A percentile compares a stretch with the other conserved stretches of the same genome.
Evolutionary conservation across 2,329 filamentous ascomycete species (phyloP).

Genomic region (Talaromyces pinophilus): DNA sequence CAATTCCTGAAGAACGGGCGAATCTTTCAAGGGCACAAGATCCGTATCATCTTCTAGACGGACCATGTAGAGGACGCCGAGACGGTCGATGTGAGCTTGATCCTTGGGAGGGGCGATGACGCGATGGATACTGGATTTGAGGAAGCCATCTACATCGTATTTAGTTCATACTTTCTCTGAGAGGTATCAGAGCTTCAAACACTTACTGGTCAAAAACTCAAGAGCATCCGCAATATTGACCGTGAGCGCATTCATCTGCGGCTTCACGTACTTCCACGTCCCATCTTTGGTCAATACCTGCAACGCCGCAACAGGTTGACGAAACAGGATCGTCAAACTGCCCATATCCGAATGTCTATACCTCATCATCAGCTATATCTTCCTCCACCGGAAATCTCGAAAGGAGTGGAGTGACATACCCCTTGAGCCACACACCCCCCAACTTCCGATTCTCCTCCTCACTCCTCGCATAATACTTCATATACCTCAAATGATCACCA

Average conservation of each 20-base stretch:
- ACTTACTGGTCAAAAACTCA: constrained; percentile 52
- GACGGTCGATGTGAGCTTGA: constrained; percentile 48
- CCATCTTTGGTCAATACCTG: constrained; percentile 56
- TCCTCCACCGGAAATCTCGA: too few species aligned
- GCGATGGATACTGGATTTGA: constrained; percentile 54
- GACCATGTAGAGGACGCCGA: constrained; percentile 51
- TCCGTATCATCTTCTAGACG: constrained; percentile 30
- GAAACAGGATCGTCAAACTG: constrained; percentile 58
- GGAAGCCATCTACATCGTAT: constrained; percentile 41
- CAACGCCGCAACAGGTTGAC: constrained; percentile 59
- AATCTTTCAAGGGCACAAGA: constrained; percentile 24
- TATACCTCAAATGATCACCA: constrained; percentile 63
- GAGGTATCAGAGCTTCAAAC: constrained; percentile 19
- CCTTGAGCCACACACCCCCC: constrained; percentile 49
- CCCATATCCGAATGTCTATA: constrained; percentile 58
- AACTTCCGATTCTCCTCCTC: constrained; percentile 51
- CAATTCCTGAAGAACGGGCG: constrained; percentile 32
- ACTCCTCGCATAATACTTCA: constrained; percentile 57
- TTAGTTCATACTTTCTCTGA: background rate
- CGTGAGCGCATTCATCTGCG: constrained; percentile 53
- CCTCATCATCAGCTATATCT: background rate
- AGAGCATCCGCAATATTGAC: constrained; percentile 56
- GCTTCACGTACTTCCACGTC: constrained; percentile 55
- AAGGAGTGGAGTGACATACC: constrained; percentile 26
- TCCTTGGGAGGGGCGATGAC: constrained; percentile 53